Evolutionary conservation across 805 yeast species (phyloP).

Genomic region (Kuraishia piskuri): DNA sequence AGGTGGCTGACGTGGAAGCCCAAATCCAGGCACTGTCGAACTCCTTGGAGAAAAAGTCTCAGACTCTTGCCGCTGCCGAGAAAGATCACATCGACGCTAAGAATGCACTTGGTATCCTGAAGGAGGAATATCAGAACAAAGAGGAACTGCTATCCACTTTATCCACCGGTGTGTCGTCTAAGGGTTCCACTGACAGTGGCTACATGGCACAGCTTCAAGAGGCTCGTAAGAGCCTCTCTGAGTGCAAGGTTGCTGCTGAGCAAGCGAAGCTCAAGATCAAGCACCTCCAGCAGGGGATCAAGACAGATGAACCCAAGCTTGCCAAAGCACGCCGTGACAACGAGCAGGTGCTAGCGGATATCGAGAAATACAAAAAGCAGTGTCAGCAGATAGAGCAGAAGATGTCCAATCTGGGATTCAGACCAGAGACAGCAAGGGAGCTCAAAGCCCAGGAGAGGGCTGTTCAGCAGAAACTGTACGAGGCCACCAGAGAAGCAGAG

Average conservation of each 20-base stretch:
- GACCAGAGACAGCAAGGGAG: slow-evolving; percentile 33
- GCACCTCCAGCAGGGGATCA: slow-evolving; percentile 46
- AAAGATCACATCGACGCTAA: slow-evolving; percentile 35
- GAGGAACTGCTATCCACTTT: slow-evolving; percentile 77
- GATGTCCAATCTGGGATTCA: slow-evolving; percentile 48
- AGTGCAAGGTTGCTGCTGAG: slow-evolving; percentile 45
- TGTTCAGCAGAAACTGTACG: slow-evolving; percentile 34
- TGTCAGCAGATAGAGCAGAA: slow-evolving; percentile 29
- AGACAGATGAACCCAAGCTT: slow-evolving; percentile 36
- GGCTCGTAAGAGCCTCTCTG: slow-evolving; percentile 46
- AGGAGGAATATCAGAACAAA: slow-evolving; percentile 42
- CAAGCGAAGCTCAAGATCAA: slow-evolving; percentile 50
- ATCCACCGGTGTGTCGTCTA: slow-evolving; percentile 83
- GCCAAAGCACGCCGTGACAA: slow-evolving; percentile 44
- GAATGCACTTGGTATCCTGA: slow-evolving; percentile 32
- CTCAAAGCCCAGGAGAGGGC: slow-evolving; percentile 37
- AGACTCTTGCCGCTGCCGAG: slow-evolving; percentile 32
- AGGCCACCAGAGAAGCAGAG: slow-evolving; percentile 39
- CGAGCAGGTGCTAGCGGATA: slow-evolving; percentile 29
- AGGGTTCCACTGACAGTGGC: slow-evolving; percentile 71
- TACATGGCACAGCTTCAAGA: slow-evolving; percentile 64
- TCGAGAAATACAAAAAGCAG: slow-evolving; percentile 31
- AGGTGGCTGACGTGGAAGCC: slow-evolving; percentile 22
- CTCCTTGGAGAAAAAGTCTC: slow-evolving; percentile 26
- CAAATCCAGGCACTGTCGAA: slow-evolving; percentile 26